phyloP scores from a whole-genome alignment of 2,329 filamentous ascomycete genomes.

The Biscogniauxia mediterranea region DNA sequence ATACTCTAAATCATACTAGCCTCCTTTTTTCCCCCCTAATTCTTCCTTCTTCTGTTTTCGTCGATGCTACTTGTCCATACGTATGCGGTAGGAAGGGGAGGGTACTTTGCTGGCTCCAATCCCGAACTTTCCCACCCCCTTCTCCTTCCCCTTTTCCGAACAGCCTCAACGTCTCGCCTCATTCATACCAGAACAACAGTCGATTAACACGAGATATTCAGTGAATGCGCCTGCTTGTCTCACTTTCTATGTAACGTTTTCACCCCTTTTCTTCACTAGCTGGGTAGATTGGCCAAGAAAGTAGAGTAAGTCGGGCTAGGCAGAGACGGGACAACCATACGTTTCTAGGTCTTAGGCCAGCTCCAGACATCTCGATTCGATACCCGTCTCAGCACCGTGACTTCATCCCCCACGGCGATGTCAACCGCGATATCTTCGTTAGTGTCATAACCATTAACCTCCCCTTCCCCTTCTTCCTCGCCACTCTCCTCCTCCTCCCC shows the following conservation, averaged over 20 bases:
- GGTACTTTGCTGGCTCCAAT: neutral
- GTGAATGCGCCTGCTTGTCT: no score
- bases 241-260: no score
- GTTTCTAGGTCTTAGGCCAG: slow-evolving; percentile 39
- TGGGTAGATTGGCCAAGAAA: neutral
- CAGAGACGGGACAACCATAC: neutral
- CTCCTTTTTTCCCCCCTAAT: neutral
- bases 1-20: neutral
- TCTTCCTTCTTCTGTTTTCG: slow-evolving; percentile 1
- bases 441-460: slow-evolving; percentile 22
- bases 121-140: neutral
- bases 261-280: neutral
- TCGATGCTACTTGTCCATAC: neutral
- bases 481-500: slow-evolving; percentile 2
- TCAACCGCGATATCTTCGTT: slow-evolving; percentile 28
- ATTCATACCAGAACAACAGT: neutral
- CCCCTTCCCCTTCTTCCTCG: neutral
- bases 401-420: slow-evolving; percentile 55
- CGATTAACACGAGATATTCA: no score
- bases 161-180: neutral
- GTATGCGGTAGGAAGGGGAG: neutral
- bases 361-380: slow-evolving; percentile 53
- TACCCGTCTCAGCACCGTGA: slow-evolving; percentile 50
- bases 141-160: neutral
- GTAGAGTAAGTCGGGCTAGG: neutral